Evolutionary conservation across 2,329 filamentous ascomycete species (phyloP), one percentile per base, ranked within the genome.

Genomic region (Aspergillus quadricinctus): DNA sequence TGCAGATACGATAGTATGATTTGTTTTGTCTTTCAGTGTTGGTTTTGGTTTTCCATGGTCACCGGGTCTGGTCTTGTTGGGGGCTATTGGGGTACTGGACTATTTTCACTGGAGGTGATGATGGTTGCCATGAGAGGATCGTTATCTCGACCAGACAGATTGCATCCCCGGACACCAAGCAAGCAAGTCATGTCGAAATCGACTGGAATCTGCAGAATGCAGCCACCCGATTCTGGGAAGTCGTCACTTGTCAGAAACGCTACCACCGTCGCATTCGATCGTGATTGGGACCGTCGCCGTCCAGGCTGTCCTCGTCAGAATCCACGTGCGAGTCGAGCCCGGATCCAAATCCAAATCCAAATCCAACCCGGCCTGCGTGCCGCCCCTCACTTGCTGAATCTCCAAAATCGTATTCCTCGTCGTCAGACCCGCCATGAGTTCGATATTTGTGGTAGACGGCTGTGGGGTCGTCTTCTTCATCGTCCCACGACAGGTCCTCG

Each of bases 401-500:
- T 48, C 73, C 69, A 45, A 73, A 63, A 54, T 77, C 75, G 61
- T 68, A 78, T 21, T 77, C 74, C 53, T 79, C 77, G 50, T 78
- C 72, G 54, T 79, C 77, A 17, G 76, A 79, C 37, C 64, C 65
- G 23, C 61, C 67, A 45, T 72, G 71, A 53, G 67, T 65, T 50
- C 75, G 70, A 58, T 78, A 79, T 52, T 71, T 69, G 54, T 68
- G 67, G 57, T 75, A 75, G 19, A 70, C 65, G n/a, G 72, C 68
- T 41, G 67, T 63, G 1, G 67, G 68, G 51, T 75, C 71, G 48
- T 75, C 74, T 49, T 71, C 73, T 49, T 80, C 77, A 49, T 80
- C 78, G n/a, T 76, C 75, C 43, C 75, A 76, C 4, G 74, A 75
- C 31, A 78, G 66, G 52, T 80, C 78, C 57, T 80, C 78, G 55